Evolutionary conservation across 352 stramenopile genomes (phyloP).

Genomic region (Plasmopara halstedii): DNA sequence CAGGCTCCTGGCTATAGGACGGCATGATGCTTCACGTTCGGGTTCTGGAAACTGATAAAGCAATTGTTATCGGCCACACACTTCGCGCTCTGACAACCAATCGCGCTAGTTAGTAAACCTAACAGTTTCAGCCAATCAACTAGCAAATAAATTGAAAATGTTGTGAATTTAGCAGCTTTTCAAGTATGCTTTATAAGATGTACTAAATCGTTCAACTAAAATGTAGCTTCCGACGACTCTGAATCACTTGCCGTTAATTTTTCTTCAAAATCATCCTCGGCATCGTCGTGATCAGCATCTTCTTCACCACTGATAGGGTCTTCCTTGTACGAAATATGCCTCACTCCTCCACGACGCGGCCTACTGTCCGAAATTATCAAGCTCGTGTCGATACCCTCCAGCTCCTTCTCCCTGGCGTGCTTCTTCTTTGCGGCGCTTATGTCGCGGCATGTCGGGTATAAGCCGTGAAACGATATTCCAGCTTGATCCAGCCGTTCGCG

Average conservation of each 20-base stretch:
- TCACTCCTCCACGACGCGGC: constrained; percentile 17
- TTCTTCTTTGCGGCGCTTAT: constrained; percentile 66
- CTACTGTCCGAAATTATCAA: constrained; percentile 53
- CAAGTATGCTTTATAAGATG: too few species aligned
- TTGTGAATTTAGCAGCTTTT: too few species aligned
- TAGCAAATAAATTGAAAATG: background rate
- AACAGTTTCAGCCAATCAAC: constrained; percentile 9
- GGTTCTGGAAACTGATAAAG: constrained; percentile 64
- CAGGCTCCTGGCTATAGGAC: constrained; percentile 87
- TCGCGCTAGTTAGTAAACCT: constrained; percentile 15
- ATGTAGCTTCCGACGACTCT: constrained; percentile 28
- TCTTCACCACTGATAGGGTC: constrained; percentile 37
- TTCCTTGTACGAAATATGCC: constrained; percentile 28
- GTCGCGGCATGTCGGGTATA: constrained; percentile 58
- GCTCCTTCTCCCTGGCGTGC: constrained; percentile 52
- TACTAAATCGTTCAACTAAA: background rate
- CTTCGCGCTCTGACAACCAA: constrained; percentile 55
- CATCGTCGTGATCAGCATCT: constrained; percentile 16
- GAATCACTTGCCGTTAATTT: constrained; percentile 18
- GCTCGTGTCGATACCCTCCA: constrained; percentile 78
- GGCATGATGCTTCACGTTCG: constrained; percentile 76
- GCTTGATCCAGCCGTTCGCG: constrained; percentile 40
- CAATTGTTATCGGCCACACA: constrained; percentile 11
- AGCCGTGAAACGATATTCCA: constrained; percentile 42
- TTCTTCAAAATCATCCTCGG: background rate